Base-by-base conservation (phyloP, 2,329 filamentous ascomycete species). In the Pseudogymnoascus sp. region DNA sequence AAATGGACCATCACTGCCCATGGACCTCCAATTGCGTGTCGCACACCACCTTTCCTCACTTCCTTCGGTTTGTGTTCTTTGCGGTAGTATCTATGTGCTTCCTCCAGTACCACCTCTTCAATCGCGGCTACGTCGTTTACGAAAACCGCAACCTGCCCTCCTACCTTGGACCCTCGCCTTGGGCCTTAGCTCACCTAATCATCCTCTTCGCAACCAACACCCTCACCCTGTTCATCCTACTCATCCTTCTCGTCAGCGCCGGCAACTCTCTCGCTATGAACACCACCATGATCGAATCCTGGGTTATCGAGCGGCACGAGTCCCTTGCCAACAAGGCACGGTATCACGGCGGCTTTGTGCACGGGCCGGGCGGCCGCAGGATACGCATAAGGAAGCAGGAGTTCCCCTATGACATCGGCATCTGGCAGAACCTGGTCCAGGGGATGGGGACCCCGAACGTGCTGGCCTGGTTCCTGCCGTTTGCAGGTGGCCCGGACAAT, bases 1-100 rank as follows among this genome's bases (percentile, higher is more conserved):
- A 85, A 75, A 92, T 92, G 89, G 89, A 92, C 76, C 89, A 92
- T 75, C 90, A 95, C 76, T 94, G 90, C 71, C 89, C 90, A 2
- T 94, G 90, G 90, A 93, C 89, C 3, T 79, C 77, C 64, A 93
- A 92, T 75, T 95, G 91, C 77, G 89, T 94, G 61, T 92, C 89
- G 10, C 83, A 92, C 73, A 87, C 86, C 64, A 92, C 89, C 0
- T 90, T 92, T 69, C 90, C 91, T 6, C 87, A 93, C 76, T 94
- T 94, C 74, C 66, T 92, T 55, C 89, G 90, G 68, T 93, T 94
- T 76, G 79, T 94, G 44, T 72, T 85, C 65, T 92, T 85, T 72
- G 80, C 88, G 27, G 64, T 81, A 12, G 79, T 87, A 1, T 84
- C 91, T 67, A 67, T 74, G n/a, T 86, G 86, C 76, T 73, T 75